These are phyloP conservation scores for Paraleonurus japonicus DNA, from an alignment of 257 asterid species.

Conservation along the genomic window DNA sequence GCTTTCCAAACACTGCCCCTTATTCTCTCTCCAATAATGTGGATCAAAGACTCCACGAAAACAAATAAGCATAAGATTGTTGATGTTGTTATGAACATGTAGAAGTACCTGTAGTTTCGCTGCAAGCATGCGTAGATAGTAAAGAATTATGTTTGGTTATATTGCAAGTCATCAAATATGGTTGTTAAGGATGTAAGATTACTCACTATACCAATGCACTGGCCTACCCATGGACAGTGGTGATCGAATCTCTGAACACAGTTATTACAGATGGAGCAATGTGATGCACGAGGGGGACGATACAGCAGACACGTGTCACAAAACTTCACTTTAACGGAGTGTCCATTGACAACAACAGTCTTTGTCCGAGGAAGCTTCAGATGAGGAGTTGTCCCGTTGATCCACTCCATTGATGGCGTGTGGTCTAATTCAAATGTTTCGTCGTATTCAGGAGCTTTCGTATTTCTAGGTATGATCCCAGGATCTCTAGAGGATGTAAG, in stretches of 20 bases:
- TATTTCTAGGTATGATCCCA: conserved; percentile 62
- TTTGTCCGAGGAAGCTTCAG: conserved; percentile 63
- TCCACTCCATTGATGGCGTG: conserved; percentile 84
- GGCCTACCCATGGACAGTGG: conserved; percentile 89
- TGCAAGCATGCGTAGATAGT: conserved; percentile 19
- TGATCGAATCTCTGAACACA: conserved; percentile 80
- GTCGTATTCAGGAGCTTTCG: conserved; percentile 55
- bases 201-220: conserved; percentile 81
- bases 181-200: neutral
- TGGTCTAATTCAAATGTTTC: conserved; percentile 39
- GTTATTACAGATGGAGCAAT: conserved; percentile 83
- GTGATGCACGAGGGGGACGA: conserved; percentile 88
- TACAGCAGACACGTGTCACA: conserved; percentile 74
- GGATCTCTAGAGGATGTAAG: conserved; percentile 72
- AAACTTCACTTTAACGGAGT: conserved; percentile 58
- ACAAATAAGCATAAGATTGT: conserved; percentile 61
- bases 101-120: conserved; percentile 85
- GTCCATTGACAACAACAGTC: conserved; percentile 66
- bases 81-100: conserved; percentile 70
- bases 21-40: conserved; percentile 34
- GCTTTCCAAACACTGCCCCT: conserved; percentile 37
- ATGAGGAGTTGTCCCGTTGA: conserved; percentile 66
- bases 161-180: neutral
- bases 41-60: conserved; percentile 52
- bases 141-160: neutral